These are phyloP conservation scores for Trypanosoma rangeli DNA, from an alignment of 208 protist genomes.

Conservation along the genomic window DNA sequence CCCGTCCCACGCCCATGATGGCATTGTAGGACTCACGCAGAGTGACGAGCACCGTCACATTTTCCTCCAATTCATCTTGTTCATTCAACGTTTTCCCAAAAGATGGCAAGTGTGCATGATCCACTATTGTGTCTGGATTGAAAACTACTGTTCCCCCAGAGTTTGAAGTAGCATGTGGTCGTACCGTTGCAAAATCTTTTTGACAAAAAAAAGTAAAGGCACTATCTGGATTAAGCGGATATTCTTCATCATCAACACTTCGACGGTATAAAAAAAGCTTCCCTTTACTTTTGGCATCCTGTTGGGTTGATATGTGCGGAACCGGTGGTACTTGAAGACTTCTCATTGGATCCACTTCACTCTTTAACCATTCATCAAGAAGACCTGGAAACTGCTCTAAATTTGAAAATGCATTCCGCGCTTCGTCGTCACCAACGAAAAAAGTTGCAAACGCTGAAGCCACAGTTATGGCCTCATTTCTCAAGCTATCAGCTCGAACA, in stretches of 20 bases:
- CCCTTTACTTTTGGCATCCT: constrained; percentile 2
- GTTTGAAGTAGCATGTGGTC: background rate
- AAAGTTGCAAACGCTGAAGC: constrained; percentile 35
- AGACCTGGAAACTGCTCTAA: constrained; percentile 17
- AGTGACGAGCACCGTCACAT: constrained; percentile 42
- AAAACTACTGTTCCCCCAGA: background rate
- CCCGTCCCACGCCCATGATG: constrained; percentile 54
- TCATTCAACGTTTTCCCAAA: constrained; percentile 46
- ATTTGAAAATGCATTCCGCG: constrained; percentile 23
- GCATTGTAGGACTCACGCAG: constrained; percentile 63
- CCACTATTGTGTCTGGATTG: constrained; percentile 3
- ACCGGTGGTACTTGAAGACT: background rate
- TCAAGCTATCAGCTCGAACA: constrained; percentile 19
- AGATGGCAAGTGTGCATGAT: constrained; percentile 22
- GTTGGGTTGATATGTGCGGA: background rate
- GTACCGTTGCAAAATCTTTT: background rate
- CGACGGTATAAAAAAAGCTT: constrained; percentile 17
- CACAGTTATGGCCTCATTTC: constrained; percentile 29
- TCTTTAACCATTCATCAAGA: constrained; percentile 30
- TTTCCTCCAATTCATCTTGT: constrained; percentile 43
- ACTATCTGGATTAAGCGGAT: constrained; percentile 34
- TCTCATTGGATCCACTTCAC: constrained; percentile 9
- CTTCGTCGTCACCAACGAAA: constrained; percentile 21
- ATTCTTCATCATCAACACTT: constrained; percentile 21
- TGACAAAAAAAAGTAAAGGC: constrained; percentile 27